Percentiles rank a stretch among this genome's conserved stretches.
Conservation (phyloP, 2,329 filamentous ascomycete species). For the Xylariomycetidae sp. region DNA sequence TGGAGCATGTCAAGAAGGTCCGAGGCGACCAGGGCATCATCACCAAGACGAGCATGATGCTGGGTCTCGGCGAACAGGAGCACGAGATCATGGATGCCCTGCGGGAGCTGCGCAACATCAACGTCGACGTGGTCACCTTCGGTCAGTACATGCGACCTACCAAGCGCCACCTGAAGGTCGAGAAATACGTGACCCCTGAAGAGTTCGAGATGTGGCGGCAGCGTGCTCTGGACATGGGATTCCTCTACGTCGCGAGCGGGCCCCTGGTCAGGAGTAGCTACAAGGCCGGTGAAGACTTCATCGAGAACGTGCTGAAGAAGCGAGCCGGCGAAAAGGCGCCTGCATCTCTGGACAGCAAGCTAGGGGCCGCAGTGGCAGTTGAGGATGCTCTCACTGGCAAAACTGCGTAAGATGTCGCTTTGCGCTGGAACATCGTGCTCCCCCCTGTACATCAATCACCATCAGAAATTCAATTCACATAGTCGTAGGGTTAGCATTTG, state of each 20-base stretch:
- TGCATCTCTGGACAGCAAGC: slow-evolving; percentile 10
- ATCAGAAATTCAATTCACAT: too few relatives aligned
- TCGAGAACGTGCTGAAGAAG: slow-evolving; percentile 96
- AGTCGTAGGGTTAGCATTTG: too few relatives aligned
- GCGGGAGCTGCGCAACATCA: slow-evolving; percentile 69
- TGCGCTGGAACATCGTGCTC: neutral
- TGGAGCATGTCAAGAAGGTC: slow-evolving; percentile 76
- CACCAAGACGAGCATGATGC: slow-evolving; percentile 98
- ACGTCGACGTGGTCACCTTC: slow-evolving; percentile 95
- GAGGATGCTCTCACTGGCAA: slow-evolving; percentile 16
- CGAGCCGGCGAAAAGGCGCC: slow-evolving; percentile 45
- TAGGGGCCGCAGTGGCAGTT: slow-evolving; percentile 17
- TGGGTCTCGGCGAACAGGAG: slow-evolving; percentile 89
- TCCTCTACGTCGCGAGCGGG: slow-evolving; percentile 92
- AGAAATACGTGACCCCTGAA: slow-evolving; percentile 89
- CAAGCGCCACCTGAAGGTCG: slow-evolving; percentile 94
- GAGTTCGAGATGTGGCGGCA: slow-evolving; percentile 89
- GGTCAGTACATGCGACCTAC: slow-evolving; percentile 99
- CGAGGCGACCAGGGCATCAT: slow-evolving; percentile 67
- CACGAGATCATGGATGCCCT: slow-evolving; percentile 77
- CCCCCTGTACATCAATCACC: too few relatives aligned
- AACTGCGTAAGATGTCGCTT: slow-evolving; percentile 1
- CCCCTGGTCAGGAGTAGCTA: slow-evolving; percentile 92
- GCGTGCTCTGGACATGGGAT: slow-evolving; percentile 88
- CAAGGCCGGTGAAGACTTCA: slow-evolving; percentile 97